Evolutionary conservation across 345 rosid genomes (phyloP).

Genomic region (Eucalyptus coolabah): DNA sequence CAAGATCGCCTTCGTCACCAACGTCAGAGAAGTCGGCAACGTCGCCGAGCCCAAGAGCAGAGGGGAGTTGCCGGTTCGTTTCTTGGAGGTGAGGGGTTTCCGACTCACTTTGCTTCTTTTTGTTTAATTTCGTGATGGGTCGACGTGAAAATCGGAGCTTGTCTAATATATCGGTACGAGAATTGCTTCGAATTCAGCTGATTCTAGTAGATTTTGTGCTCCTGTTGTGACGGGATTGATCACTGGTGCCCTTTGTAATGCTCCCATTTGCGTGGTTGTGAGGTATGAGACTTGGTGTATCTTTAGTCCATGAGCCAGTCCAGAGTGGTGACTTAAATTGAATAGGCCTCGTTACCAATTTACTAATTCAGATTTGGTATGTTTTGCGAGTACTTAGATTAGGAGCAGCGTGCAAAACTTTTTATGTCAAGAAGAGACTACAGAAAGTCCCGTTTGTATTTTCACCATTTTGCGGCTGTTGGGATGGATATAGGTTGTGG

Average conservation of each 20-base stretch:
- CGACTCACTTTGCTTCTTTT: conserved; percentile 1
- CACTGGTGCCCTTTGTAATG: background rate
- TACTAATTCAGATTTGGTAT: background rate
- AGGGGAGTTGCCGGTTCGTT: conserved; percentile 68
- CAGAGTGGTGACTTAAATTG: background rate
- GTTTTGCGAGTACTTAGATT: background rate
- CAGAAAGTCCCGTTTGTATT: background rate
- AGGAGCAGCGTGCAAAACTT: background rate
- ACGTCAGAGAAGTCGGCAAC: conserved; percentile 33
- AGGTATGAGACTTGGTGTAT: background rate
- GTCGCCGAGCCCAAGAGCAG: conserved; percentile 33
- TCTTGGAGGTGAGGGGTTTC: conserved; percentile 28
- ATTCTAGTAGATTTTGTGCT: background rate
- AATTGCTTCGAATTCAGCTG: background rate
- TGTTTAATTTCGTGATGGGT: background rate
- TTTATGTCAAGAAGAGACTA: background rate
- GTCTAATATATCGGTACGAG: background rate
- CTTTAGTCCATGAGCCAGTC: background rate
- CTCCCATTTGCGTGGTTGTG: background rate
- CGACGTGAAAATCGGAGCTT: background rate
- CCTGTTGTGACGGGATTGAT: background rate
- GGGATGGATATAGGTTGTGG: background rate
- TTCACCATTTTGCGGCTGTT: background rate
- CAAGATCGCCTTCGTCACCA: conserved; percentile 61
- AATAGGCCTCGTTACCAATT: background rate